Conservation (phyloP, 768 basidiomycete genomes). For the Leucocoprinus sp. region DNA sequence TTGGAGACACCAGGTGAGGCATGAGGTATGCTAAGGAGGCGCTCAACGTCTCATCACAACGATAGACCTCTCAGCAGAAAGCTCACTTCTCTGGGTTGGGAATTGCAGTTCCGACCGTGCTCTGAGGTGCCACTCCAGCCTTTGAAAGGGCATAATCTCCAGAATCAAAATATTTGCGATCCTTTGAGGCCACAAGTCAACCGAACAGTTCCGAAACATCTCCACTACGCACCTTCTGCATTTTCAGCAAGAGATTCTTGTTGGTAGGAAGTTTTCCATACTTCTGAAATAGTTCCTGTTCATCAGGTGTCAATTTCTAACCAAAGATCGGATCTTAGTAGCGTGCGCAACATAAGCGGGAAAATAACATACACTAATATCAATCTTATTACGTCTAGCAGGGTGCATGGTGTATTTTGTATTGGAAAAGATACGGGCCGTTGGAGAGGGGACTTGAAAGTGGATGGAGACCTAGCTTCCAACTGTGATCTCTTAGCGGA, state of each 20-base stretch:
- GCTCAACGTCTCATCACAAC: constrained; percentile 14
- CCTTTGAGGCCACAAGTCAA: constrained; percentile 39
- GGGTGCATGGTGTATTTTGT: constrained; percentile 51
- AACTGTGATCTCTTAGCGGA: constrained; percentile 13
- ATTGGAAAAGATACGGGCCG: constrained; percentile 16
- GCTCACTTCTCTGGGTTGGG: constrained; percentile 96
- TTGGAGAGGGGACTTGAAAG: constrained; percentile 10
- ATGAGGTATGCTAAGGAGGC: constrained; percentile 72
- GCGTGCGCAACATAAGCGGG: constrained; percentile 12
- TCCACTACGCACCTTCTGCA: constrained; percentile 69
- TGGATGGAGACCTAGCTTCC: constrained; percentile 13
- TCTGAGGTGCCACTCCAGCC: constrained; percentile 85
- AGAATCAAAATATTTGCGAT: constrained; percentile 99
- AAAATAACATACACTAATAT: constrained; percentile 68
- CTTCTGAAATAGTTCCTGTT: constrained; percentile 88
- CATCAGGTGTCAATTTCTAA: constrained; percentile 79
- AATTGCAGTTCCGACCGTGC: constrained; percentile 88
- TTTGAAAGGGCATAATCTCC: constrained; percentile 98
- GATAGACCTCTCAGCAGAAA: neutral
- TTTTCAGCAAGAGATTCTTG: constrained; percentile 89
- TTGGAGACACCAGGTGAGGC: constrained; percentile 52
- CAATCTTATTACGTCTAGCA: constrained; percentile 82
- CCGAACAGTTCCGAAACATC: constrained; percentile 9
- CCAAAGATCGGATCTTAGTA: constrained; percentile 12
- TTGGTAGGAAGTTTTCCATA: constrained; percentile 93